A percentile compares a stretch with the other conserved stretches of the same genome.
Evolutionary conservation across 176 grass and related monocot species (phyloP).

Genomic region (Canna indica): DNA sequence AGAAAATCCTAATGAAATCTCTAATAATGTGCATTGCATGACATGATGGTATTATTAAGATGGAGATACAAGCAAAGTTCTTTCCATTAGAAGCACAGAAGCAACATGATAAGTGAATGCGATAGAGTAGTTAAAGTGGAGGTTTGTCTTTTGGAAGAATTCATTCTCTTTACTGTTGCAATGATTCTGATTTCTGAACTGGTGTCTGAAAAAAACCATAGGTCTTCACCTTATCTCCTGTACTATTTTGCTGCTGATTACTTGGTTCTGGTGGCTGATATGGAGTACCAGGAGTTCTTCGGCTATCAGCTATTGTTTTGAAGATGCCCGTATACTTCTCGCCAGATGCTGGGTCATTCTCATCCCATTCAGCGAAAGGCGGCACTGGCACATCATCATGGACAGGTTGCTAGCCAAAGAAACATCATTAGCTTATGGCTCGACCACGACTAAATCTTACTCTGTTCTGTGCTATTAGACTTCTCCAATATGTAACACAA

Average conservation of each 20-base stretch:
- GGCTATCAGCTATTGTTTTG: constrained; percentile 13
- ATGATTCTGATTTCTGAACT: neutral
- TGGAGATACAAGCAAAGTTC: too few relatives aligned
- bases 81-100: too few relatives aligned
- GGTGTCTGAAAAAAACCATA: neutral
- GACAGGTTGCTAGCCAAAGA: constrained; percentile 18
- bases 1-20: too few relatives aligned
- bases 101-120: too few relatives aligned
- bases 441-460: neutral
- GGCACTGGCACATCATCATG: constrained; percentile 52
- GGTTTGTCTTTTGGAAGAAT: neutral
- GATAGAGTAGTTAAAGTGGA: neutral
- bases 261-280: neutral
- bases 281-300: neutral
- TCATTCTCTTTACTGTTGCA: too few relatives aligned
- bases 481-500: neutral
- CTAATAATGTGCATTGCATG: too few relatives aligned
- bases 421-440: neutral
- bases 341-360: constrained; percentile 36
- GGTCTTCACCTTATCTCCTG: neutral
- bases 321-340: constrained; percentile 59
- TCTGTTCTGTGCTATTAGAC: neutral
- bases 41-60: too few relatives aligned
- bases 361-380: constrained; percentile 61
- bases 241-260: neutral